Conservation (phyloP, 257 asterid genomes). For the Thymus quinquecostatus region DNA sequence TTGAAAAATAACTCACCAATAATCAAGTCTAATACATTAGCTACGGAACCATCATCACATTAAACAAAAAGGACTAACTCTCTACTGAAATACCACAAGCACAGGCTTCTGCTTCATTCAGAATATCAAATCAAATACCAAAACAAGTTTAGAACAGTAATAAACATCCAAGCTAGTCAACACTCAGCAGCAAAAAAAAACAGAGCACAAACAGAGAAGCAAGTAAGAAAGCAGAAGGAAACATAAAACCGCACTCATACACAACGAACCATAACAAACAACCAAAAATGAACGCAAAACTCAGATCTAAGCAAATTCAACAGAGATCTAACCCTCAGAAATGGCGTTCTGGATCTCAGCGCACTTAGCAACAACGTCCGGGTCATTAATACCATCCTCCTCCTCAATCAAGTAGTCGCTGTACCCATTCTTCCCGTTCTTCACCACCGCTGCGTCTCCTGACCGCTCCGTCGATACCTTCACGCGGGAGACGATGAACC, state of each 20-base stretch:
- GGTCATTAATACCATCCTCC: slow-evolving; percentile 80
- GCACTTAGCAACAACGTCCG: slow-evolving; percentile 71
- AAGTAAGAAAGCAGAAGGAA: not conserved
- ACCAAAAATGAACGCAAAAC: slow-evolving; percentile 21
- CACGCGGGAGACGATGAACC: slow-evolving; percentile 77
- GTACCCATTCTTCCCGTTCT: slow-evolving; percentile 61
- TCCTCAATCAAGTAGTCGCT: slow-evolving; percentile 73
- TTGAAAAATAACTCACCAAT: not conserved
- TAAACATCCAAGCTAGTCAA: not conserved
- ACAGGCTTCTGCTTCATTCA: not conserved
- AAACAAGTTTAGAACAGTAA: not conserved
- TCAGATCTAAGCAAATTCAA: slow-evolving; percentile 34
- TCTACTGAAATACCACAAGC: not conserved
- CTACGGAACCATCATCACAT: not conserved
- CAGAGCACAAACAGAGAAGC: slow-evolving; percentile 12
- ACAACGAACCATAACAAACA: not conserved
- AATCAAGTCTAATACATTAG: not conserved
- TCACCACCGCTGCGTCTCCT: slow-evolving; percentile 33
- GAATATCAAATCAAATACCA: not conserved
- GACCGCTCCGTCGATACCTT: slow-evolving; percentile 52
- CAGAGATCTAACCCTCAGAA: slow-evolving; percentile 73
- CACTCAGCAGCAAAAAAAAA: slow-evolving; percentile 5
- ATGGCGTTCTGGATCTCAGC: slow-evolving; percentile 88
- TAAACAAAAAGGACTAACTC: not conserved
- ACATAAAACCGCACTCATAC: not conserved